Evolutionary conservation across 2,329 filamentous ascomycete species (phyloP).

Genomic region (Colletotrichum sp.): DNA sequence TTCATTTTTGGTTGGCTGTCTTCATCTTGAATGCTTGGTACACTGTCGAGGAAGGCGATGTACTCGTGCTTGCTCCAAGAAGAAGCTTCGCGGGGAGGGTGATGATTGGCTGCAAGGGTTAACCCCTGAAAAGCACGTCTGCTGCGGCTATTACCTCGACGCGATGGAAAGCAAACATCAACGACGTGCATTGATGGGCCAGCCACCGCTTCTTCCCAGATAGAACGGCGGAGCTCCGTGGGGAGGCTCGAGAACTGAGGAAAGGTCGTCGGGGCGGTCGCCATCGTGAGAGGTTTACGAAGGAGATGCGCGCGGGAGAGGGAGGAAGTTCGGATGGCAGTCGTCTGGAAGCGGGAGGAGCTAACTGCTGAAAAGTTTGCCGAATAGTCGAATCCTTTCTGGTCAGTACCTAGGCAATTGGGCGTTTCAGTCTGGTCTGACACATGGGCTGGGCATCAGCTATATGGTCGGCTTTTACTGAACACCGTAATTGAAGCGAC

Average conservation of each 20-base stretch:
- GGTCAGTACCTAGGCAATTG: background rate
- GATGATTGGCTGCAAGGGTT: background rate
- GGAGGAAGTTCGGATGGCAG: background rate
- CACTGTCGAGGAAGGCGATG: background rate
- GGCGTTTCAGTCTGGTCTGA: background rate
- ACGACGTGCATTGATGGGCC: constrained; percentile 29
- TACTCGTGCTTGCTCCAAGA: background rate
- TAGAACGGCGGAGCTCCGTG: background rate
- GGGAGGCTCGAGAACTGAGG: background rate
- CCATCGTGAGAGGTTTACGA: constrained; percentile 32
- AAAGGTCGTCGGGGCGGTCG: background rate
- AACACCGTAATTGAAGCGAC: background rate
- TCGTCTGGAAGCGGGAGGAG: background rate
- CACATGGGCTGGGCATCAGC: background rate
- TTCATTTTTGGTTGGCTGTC: background rate
- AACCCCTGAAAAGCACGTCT: background rate
- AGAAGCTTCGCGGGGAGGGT: background rate
- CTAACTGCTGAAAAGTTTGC: background rate
- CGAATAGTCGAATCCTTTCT: background rate
- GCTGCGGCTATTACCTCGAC: constrained; percentile 6
- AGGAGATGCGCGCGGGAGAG: background rate
- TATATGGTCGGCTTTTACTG: background rate
- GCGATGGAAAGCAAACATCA: constrained; percentile 30
- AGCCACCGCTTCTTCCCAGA: constrained; percentile 5
- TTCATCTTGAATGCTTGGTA: background rate